Conservation (phyloP, 129 eudicot genomes). For the Glebionis coronaria region DNA sequence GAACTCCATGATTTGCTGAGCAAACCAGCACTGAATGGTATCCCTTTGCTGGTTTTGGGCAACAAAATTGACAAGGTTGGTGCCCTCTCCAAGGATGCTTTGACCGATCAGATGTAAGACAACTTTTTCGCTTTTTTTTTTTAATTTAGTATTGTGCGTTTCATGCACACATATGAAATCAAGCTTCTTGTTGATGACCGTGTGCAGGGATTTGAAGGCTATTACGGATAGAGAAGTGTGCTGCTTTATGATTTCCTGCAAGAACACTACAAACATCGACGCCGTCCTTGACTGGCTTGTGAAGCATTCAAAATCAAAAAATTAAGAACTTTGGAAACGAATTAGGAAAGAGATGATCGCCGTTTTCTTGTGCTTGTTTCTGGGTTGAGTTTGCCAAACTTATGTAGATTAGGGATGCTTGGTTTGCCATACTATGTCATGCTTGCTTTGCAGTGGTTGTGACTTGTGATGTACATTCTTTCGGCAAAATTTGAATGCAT, state of each 20-base stretch:
- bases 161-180: no score
- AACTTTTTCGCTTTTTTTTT: background rate
- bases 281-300: slow-evolving; percentile 80
- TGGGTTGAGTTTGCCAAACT: slow-evolving; percentile 26
- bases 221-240: slow-evolving; percentile 39
- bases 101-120: slow-evolving; percentile 37
- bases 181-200: background rate
- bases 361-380: slow-evolving; percentile 18
- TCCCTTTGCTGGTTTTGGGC: slow-evolving; percentile 91
- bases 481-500: background rate
- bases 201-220: slow-evolving; percentile 48
- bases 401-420: slow-evolving; percentile 18
- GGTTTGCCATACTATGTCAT: slow-evolving; percentile 12
- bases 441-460: slow-evolving; percentile 7
- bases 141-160: background rate
- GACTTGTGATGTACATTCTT: slow-evolving; percentile 8
- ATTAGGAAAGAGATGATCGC: slow-evolving; percentile 4
- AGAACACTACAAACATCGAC: slow-evolving; percentile 81
- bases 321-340: slow-evolving; percentile 33
- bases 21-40: slow-evolving; percentile 80
- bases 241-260: slow-evolving; percentile 14
- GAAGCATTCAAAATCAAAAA: slow-evolving; percentile 47
- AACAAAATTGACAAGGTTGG: slow-evolving; percentile 93
- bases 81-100: slow-evolving; percentile 53
- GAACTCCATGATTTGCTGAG: slow-evolving; percentile 92